These are phyloP conservation scores for Beauveria bassiana DNA, from an alignment of 2,329 filamentous ascomycete species.

Conservation along the genomic window DNA sequence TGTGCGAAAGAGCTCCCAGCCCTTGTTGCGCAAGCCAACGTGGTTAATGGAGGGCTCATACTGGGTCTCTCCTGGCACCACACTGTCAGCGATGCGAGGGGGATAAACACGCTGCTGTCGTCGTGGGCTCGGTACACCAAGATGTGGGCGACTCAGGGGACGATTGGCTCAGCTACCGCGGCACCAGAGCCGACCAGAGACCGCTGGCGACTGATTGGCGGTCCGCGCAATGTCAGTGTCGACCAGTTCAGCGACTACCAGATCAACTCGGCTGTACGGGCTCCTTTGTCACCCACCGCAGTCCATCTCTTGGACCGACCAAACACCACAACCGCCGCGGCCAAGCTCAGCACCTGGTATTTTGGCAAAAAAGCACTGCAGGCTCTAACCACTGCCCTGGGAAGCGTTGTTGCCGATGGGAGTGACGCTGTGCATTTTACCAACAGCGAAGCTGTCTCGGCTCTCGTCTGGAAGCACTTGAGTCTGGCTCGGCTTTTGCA, in stretches of 20 bases:
- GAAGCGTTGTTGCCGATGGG: not conserved
- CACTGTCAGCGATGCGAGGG: not conserved
- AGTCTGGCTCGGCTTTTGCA: not conserved
- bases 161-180: not conserved
- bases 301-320: not conserved
- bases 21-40: not conserved
- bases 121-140: not conserved
- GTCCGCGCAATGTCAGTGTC: not conserved
- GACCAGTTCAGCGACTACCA: not conserved
- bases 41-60: not conserved
- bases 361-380: not conserved
- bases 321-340: not conserved
- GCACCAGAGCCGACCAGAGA: not conserved
- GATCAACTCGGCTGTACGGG: not conserved
- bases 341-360: not conserved
- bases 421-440: not conserved
- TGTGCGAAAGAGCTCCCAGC: not conserved
- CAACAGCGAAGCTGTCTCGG: not conserved
- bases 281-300: not conserved
- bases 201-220: not conserved
- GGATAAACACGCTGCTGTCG: not conserved
- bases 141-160: not conserved
- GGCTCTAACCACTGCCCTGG: not conserved
- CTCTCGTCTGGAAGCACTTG: constrained; percentile 2
- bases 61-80: not conserved